Conservation (phyloP, 768 basidiomycete genomes). For the Lyophyllum decastes region DNA sequence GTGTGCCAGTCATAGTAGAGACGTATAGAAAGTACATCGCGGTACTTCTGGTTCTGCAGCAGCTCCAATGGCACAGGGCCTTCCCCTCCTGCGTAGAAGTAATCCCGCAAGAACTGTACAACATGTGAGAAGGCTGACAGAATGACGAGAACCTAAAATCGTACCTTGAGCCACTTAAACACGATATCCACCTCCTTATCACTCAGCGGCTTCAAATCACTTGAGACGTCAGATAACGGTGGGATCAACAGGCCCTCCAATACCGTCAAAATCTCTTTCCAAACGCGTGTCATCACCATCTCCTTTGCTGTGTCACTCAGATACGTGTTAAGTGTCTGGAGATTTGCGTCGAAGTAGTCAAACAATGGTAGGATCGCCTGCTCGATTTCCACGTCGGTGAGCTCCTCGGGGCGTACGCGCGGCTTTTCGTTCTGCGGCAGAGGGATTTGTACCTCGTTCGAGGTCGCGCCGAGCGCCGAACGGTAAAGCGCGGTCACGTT, state of each 20-base stretch:
- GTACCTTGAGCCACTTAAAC: conserved; percentile 96
- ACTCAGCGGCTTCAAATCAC: conserved; percentile 88
- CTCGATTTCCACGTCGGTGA: conserved; percentile 94
- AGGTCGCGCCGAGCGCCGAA: conserved; percentile 66
- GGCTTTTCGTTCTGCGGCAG: conserved; percentile 75
- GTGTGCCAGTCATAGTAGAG: conserved; percentile 97
- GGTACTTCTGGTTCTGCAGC: conserved; percentile 93
- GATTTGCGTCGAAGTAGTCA: conserved; percentile 94
- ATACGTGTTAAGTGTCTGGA: conserved; percentile 88
- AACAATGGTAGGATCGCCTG: conserved; percentile 88
- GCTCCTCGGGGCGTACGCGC: conserved; percentile 73
- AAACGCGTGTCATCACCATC: conserved; percentile 89
- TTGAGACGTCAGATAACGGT: conserved; percentile 79
- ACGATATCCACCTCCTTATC: conserved; percentile 98
- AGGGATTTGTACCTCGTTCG: conserved; percentile 76
- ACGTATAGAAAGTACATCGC: conserved; percentile 86
- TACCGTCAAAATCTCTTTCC: conserved; percentile 92
- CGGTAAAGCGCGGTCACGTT: conserved; percentile 82
- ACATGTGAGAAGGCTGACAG: not conserved
- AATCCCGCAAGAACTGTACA: conserved; percentile 84
- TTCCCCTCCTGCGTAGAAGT: conserved; percentile 93
- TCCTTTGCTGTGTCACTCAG: conserved; percentile 84
- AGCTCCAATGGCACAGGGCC: conserved; percentile 84
- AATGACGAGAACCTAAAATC: not conserved
- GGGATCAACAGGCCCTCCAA: conserved; percentile 91